Percentiles rank a stretch among this genome's conserved stretches.
phyloP scores from a whole-genome alignment of 2,329 filamentous ascomycete species.

The Coniella lustricola region DNA sequence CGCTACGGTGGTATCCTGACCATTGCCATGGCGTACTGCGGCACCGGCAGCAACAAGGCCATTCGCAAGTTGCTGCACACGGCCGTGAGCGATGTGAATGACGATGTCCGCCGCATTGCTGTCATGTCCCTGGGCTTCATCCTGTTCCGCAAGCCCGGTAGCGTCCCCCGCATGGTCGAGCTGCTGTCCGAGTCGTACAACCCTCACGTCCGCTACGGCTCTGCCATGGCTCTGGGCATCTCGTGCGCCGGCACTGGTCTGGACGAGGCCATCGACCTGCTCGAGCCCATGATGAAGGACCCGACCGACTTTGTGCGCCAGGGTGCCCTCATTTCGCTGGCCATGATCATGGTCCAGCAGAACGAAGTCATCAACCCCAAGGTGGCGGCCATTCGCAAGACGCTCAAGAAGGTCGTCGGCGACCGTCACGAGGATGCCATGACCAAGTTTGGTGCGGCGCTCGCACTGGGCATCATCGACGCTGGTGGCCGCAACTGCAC shows the following conservation, averaged over 20 bases:
- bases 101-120: constrained; percentile 90
- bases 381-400: constrained; percentile 83
- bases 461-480: constrained; percentile 95
- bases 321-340: constrained; percentile 84
- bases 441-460: constrained; percentile 95
- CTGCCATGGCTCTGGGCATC: constrained; percentile 96
- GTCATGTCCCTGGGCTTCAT: constrained; percentile 99
- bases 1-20: constrained; percentile 98
- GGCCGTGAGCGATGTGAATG: constrained; percentile 95
- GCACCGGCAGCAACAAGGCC: constrained; percentile 96
- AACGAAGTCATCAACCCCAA: constrained; percentile 99
- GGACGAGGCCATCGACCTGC: constrained; percentile 89
- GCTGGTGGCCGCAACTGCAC: constrained; percentile 97
- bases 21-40: constrained; percentile 95
- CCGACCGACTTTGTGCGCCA: constrained; percentile 97
- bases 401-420: constrained; percentile 84
- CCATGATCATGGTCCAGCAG: constrained; percentile 99
- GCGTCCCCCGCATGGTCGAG: constrained; percentile 97
- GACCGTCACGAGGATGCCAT: constrained; percentile 98
- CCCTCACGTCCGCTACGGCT: constrained; percentile 94
- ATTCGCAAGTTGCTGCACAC: constrained; percentile 92
- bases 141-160: constrained; percentile 93
- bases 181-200: constrained; percentile 98
- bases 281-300: constrained; percentile 99
- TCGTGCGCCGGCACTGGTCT: constrained; percentile 94